These are phyloP conservation scores for Allium cepa DNA, from an alignment of 106 monocot species.

Conservation along the genomic window DNA sequence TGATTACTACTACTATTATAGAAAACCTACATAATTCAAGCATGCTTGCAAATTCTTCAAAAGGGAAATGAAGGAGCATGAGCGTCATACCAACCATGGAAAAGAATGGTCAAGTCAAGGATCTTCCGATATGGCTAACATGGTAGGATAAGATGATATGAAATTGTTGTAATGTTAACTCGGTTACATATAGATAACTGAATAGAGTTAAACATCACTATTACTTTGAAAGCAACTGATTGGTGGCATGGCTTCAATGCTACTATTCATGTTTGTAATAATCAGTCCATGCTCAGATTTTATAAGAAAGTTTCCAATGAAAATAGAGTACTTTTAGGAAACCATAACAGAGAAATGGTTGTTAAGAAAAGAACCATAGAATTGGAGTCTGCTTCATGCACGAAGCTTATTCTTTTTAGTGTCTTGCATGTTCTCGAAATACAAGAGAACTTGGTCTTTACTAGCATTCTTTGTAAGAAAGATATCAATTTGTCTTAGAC, in stretches of 20 bases:
- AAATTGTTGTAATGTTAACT: neutral
- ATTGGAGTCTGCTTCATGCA: neutral
- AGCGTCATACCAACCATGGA: neutral
- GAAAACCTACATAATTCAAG: no score
- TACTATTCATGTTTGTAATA: neutral
- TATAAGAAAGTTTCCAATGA: neutral
- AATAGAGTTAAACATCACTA: neutral
- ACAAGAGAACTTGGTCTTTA: no score
- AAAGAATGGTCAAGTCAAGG: no score
- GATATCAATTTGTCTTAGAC: no score
- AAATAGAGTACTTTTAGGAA: neutral
- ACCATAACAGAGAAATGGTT: neutral
- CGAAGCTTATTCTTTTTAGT: no score
- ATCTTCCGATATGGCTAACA: neutral
- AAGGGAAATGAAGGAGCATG: neutral
- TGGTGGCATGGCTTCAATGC: neutral
- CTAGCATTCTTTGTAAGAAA: no score
- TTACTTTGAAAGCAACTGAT: neutral
- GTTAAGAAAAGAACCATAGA: neutral
- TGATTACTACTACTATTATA: neutral
- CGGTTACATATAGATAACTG: neutral
- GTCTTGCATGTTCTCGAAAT: no score
- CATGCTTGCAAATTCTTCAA: neutral
- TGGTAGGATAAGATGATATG: neutral
- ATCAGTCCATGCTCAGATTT: neutral